Percentiles rank a stretch among this genome's conserved stretches.
Conservation (phyloP, 139 green algal species). For the Chlamydomonas sp. region DNA sequence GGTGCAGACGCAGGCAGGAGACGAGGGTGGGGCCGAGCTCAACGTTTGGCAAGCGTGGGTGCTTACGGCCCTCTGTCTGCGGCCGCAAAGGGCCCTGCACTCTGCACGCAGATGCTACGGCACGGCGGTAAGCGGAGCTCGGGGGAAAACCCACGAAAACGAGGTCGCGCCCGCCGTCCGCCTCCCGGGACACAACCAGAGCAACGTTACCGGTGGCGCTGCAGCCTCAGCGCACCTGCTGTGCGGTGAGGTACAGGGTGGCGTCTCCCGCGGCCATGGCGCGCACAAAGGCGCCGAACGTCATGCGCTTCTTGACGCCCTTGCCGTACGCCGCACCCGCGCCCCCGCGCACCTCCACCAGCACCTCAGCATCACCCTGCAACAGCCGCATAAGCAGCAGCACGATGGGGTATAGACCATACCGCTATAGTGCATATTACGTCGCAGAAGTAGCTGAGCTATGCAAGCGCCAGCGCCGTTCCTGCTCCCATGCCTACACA, state of each 20-base stretch:
- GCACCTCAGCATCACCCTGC: conserved; percentile 59
- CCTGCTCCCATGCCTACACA: not conserved
- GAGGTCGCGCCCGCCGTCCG: no score
- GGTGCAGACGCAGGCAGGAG: no score
- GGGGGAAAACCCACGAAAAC: not conserved
- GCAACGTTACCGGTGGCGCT: not conserved
- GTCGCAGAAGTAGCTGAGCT: not conserved
- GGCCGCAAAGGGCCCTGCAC: no score
- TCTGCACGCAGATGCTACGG: not conserved
- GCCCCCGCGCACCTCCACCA: conserved; percentile 66
- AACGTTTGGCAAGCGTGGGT: no score
- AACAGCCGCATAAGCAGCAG: not conserved
- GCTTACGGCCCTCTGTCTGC: no score
- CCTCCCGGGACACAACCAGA: no score
- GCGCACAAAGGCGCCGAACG: conserved; percentile 65
- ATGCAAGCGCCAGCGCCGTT: not conserved
- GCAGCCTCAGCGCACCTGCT: conserved; percentile 52
- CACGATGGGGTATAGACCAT: not conserved
- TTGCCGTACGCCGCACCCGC: conserved; percentile 61
- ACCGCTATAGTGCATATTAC: not conserved
- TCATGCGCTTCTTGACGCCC: conserved; percentile 67
- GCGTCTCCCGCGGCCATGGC: conserved; percentile 56
- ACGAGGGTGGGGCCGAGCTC: no score
- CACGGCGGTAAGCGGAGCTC: not conserved
- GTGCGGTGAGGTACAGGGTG: conserved; percentile 80